Conservation (phyloP, 2,329 filamentous ascomycete species). For the Botrytis hyacinthi region DNA sequence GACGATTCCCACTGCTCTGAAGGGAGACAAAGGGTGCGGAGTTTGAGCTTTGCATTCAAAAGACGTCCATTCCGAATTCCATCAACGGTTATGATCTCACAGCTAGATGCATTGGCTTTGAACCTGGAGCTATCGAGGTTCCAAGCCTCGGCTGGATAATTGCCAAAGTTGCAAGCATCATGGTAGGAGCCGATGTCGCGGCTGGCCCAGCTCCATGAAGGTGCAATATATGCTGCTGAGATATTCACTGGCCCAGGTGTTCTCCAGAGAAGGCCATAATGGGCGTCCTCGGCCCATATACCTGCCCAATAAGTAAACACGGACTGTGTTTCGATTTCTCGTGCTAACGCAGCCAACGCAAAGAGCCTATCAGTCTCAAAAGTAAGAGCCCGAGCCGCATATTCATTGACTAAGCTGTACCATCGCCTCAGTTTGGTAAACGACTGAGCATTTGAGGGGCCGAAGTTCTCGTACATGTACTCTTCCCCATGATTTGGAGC, state of each 20-base stretch:
- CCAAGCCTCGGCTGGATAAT: not conserved
- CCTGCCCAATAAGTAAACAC: not conserved
- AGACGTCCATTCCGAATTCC: not conserved
- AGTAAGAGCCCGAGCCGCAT: not conserved
- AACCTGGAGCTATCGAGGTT: not conserved
- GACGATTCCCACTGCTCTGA: not conserved
- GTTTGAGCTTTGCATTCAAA: not conserved
- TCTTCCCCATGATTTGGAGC: not conserved
- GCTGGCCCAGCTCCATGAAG: not conserved
- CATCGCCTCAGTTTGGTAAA: not conserved
- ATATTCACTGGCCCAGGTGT: rapidly evolving
- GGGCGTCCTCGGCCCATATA: not conserved
- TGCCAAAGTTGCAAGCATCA: rapidly evolving
- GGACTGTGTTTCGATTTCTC: not conserved
- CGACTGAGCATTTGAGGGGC: not conserved
- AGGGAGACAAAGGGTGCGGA: not conserved
- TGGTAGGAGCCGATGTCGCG: no score
- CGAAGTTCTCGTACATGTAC: not conserved
- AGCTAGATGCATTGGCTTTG: not conserved
- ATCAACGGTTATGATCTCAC: not conserved
- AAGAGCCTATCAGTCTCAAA: not conserved
- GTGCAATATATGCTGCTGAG: not conserved
- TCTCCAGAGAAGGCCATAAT: not conserved
- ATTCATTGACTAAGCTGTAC: not conserved
- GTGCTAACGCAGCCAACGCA: not conserved